These are phyloP conservation scores for Paramecium caudatum DNA, from an alignment of 73 alveolate genomes.

Conservation along the genomic window DNA sequence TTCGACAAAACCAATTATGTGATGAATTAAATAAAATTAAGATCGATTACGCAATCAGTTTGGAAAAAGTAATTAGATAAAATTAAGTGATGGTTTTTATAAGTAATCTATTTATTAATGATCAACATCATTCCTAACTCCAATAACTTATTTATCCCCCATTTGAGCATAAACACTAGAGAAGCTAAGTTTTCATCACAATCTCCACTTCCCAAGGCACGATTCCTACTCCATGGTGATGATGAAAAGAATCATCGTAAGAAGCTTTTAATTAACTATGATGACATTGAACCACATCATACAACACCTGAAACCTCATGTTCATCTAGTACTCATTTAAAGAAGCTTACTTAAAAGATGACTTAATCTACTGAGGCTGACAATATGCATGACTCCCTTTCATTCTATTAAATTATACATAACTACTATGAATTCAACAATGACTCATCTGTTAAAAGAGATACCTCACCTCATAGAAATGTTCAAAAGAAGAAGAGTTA, in stretches of 20 bases:
- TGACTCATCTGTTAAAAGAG: background rate
- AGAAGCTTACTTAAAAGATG: background rate
- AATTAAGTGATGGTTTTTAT: conserved; percentile 2
- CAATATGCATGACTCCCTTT: background rate
- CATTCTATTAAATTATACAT: background rate
- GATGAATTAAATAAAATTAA: conserved; percentile 43
- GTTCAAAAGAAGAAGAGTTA: background rate
- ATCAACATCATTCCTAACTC: background rate
- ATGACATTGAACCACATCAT: background rate
- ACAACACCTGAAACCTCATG: background rate
- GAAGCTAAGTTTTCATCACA: background rate
- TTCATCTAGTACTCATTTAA: background rate
- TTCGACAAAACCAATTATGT: conserved; percentile 42
- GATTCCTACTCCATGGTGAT: background rate
- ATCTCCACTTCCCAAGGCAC: background rate
- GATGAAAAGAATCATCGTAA: background rate
- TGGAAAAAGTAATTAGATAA: conserved; percentile 58
- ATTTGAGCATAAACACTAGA: background rate
- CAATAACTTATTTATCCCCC: conserved; percentile 19
- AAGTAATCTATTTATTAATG: conserved; percentile 5
- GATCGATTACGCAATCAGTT: conserved; percentile 61
- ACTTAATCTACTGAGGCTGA: conserved; percentile 18
- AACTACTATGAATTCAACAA: background rate
- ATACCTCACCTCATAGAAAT: background rate
- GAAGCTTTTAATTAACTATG: conserved; percentile 6